Conservation (phyloP, 345 rosid genomes). For the Tarenaya hassleriana region DNA sequence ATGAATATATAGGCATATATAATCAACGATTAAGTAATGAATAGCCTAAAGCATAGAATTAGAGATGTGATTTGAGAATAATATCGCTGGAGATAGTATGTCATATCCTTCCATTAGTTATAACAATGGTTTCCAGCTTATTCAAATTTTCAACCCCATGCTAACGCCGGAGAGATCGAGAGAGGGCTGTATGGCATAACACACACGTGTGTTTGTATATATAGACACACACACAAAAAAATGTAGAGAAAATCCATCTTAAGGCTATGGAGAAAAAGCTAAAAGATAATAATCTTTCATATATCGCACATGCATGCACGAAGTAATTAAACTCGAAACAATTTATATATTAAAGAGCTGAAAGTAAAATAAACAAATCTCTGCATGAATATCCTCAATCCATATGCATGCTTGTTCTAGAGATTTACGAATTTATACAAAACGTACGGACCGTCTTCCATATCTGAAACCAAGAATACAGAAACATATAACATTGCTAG, state of each 20-base stretch:
- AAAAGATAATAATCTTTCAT: slow-evolving; percentile 16
- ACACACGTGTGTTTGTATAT: slow-evolving; percentile 15
- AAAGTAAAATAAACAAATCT: slow-evolving; percentile 28
- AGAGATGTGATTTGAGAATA: too few species aligned
- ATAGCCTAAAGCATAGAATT: too few species aligned
- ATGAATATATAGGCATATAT: too few species aligned
- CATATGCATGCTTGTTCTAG: slow-evolving; percentile 8
- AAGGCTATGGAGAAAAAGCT: slow-evolving; percentile 19
- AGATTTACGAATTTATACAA: slow-evolving; percentile 24
- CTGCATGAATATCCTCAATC: slow-evolving; percentile 24
- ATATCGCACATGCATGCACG: slow-evolving; percentile 13
- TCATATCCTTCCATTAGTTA: too few species aligned
- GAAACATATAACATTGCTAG: slow-evolving; percentile 36
- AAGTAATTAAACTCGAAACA: slow-evolving; percentile 10
- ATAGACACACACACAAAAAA: neutral
- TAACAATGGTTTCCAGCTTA: too few species aligned
- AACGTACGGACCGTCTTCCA: neutral
- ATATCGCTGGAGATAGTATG: too few species aligned
- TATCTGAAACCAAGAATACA: slow-evolving; percentile 15
- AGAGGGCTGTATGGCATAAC: neutral
- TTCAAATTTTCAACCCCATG: too few species aligned
- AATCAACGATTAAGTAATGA: too few species aligned
- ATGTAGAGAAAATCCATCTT: neutral
- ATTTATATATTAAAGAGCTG: slow-evolving; percentile 8
- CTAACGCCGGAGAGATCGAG: too few species aligned